Conservation (phyloP, 2,329 filamentous ascomycete species). For the Penicillium crustosum region DNA sequence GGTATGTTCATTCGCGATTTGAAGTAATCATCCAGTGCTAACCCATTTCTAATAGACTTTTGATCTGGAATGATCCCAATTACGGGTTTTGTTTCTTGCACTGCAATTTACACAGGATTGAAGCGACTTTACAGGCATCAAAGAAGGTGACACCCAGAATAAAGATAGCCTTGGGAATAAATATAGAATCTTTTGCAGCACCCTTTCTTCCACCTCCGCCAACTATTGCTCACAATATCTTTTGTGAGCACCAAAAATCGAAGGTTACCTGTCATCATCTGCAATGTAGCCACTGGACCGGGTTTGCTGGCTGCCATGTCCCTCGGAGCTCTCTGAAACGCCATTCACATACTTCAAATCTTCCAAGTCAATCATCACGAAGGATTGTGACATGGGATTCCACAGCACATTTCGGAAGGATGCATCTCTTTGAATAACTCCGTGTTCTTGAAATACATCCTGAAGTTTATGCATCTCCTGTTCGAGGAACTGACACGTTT, state of each 20-base stretch:
- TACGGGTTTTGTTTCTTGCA: background rate
- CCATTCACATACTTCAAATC: conserved; percentile 22
- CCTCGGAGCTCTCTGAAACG: background rate
- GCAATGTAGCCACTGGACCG: background rate
- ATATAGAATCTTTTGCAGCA: background rate
- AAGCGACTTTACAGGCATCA: background rate
- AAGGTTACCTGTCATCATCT: background rate
- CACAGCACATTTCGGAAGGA: conserved; percentile 30
- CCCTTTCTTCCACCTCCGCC: background rate
- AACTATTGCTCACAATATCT: background rate
- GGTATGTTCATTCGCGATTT: background rate
- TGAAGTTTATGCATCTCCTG: conserved; percentile 15
- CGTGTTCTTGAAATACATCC: conserved; percentile 13
- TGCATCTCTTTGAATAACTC: conserved; percentile 21
- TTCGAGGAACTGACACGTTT: background rate
- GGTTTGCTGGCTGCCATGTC: background rate
- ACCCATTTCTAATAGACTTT: background rate
- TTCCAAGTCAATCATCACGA: conserved; percentile 31
- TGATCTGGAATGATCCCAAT: background rate
- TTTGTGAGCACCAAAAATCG: background rate
- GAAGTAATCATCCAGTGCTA: background rate
- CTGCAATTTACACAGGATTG: background rate
- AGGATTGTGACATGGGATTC: conserved; percentile 15
- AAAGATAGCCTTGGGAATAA: background rate
- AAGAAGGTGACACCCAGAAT: background rate